A percentile compares a stretch with the other conserved stretches of the same genome.
These are phyloP conservation scores for Fusarium nurragi DNA, from an alignment of 2,329 filamentous ascomycete species.

Conservation along the genomic window DNA sequence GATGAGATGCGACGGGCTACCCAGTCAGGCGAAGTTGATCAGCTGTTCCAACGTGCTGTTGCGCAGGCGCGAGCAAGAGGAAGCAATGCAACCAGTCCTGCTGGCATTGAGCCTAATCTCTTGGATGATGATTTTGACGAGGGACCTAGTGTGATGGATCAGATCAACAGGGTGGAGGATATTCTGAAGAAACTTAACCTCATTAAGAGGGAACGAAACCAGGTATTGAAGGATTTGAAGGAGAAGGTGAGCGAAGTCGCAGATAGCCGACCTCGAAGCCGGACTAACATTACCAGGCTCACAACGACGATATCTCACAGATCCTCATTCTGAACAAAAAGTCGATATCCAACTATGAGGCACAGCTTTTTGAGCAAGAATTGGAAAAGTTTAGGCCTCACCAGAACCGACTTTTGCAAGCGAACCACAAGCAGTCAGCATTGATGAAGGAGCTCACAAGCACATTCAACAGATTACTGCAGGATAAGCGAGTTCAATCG, in stretches of 20 bases:
- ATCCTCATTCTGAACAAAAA: constrained; percentile 98
- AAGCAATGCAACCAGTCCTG: constrained; percentile 69
- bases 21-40: constrained; percentile 85
- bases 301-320: constrained; percentile 96
- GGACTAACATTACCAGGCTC: constrained; percentile 69
- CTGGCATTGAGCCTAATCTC: constrained; percentile 75
- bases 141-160: constrained; percentile 82
- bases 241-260: constrained; percentile 77
- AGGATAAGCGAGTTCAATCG: constrained; percentile 91
- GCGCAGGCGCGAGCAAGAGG: constrained; percentile 76
- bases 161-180: constrained; percentile 89
- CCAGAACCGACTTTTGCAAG: constrained; percentile 89
- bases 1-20: constrained; percentile 94
- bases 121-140: constrained; percentile 94
- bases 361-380: constrained; percentile 91
- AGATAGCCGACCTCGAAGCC: neutral
- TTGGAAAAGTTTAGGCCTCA: constrained; percentile 97
- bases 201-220: constrained; percentile 89
- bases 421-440: constrained; percentile 93
- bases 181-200: constrained; percentile 90
- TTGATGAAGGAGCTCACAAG: constrained; percentile 94
- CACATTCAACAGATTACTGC: constrained; percentile 85
- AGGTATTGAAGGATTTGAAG: constrained; percentile 95
- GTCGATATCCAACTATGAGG: constrained; percentile 90
- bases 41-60: constrained; percentile 87